phyloP scores from a whole-genome alignment of 1,284 basidiomycete species.

The Somion occarium region DNA sequence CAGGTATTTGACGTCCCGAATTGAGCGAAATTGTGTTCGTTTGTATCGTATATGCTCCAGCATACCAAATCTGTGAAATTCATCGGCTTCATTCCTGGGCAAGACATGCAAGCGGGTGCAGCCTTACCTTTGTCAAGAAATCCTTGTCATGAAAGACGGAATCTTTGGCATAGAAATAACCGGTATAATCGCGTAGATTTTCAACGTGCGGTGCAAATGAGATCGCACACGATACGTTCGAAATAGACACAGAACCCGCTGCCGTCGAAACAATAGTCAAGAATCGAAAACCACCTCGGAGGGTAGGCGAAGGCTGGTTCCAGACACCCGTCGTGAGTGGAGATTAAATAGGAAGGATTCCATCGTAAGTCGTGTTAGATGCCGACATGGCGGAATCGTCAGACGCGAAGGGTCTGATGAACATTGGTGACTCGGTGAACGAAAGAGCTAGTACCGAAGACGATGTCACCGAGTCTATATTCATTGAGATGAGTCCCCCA shows the following conservation, averaged over 20 bases:
- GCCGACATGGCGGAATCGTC: conserved; percentile 38
- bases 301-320: conserved; percentile 40
- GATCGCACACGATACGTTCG: conserved; percentile 50
- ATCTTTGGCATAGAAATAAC: conserved; percentile 51
- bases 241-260: conserved; percentile 33
- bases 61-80: conserved; percentile 45
- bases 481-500: conserved; percentile 40
- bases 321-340: conserved; percentile 38
- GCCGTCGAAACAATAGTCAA: conserved; percentile 45
- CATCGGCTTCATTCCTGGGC: no score
- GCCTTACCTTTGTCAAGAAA: conserved; percentile 53
- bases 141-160: conserved; percentile 41
- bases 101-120: no score
- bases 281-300: conserved; percentile 53
- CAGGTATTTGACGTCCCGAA: conserved; percentile 39
- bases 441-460: conserved; percentile 37
- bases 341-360: conserved; percentile 35
- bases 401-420: conserved; percentile 38
- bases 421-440: conserved; percentile 45
- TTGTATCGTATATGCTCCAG: conserved; percentile 59
- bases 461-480: conserved; percentile 27
- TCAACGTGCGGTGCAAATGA: conserved; percentile 52
- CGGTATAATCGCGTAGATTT: conserved; percentile 46
- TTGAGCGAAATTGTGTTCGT: conserved; percentile 51
- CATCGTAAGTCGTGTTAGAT: conserved; percentile 39